Evolutionary conservation across 176 grass and related monocot genomes (phyloP).

Genomic region (Ensete ventricosum): DNA sequence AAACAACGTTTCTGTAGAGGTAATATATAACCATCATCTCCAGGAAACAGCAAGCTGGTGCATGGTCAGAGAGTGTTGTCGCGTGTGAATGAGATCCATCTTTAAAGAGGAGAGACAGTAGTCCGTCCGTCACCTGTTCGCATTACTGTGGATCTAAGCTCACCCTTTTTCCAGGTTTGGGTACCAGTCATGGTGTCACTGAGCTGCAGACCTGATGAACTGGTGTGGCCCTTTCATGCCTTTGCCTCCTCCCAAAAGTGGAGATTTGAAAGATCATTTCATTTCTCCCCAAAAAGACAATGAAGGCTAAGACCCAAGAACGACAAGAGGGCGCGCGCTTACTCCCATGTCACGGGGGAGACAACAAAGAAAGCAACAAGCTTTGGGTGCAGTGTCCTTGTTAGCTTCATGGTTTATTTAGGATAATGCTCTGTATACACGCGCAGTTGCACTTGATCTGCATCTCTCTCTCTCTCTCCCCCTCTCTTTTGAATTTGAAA

Average conservation of each 20-base stretch:
- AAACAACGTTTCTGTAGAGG: no score
- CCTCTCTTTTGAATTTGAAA: neutral
- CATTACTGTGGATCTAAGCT: no score
- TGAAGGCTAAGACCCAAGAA: neutral
- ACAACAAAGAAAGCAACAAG: neutral
- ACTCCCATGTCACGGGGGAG: neutral
- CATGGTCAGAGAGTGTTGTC: no score
- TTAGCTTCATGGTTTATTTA: neutral
- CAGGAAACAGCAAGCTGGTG: no score
- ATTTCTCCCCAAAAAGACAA: neutral
- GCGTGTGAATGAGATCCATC: no score
- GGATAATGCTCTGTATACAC: no score
- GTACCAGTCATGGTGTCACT: neutral
- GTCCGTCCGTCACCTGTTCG: no score
- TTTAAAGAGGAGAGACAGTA: no score
- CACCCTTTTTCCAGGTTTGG: no score
- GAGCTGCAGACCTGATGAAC: neutral
- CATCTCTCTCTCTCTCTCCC: neutral
- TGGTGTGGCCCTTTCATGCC: neutral
- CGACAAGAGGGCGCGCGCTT: neutral
- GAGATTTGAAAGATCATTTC: neutral
- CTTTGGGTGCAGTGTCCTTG: neutral
- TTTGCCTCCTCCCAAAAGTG: neutral
- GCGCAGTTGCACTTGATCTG: neutral
- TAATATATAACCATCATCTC: no score